These are phyloP conservation scores for Scutellaria minor DNA, from an alignment of 257 asterid species.

Conservation along the genomic window DNA sequence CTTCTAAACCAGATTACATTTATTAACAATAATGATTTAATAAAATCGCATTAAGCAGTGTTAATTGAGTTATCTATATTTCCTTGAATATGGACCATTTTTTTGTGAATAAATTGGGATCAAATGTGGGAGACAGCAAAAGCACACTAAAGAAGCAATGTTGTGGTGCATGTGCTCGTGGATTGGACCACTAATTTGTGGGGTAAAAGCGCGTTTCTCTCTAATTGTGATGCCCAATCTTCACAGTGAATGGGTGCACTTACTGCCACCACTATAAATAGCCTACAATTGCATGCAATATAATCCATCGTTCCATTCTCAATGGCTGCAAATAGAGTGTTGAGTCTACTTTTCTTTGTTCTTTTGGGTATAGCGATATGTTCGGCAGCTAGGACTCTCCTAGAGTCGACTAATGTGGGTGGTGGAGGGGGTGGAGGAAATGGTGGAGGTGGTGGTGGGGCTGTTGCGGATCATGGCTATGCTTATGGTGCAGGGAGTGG, in stretches of 20 bases:
- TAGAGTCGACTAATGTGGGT: conserved; percentile 40
- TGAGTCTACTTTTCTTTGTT: conserved; percentile 45
- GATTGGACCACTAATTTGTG: conserved; percentile 64
- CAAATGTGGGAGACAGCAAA: conserved; percentile 70
- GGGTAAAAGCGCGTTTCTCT: conserved; percentile 44
- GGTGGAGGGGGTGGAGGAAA: conserved; percentile 54
- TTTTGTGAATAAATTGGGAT: too few relatives aligned
- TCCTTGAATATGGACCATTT: too few relatives aligned
- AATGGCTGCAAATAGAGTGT: conserved; percentile 44
- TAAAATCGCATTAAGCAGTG: not conserved
- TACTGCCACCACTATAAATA: conserved; percentile 48
- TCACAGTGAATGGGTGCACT: conserved; percentile 36
- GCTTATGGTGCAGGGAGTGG: conserved; percentile 51
- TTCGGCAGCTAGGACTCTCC: conserved; percentile 69
- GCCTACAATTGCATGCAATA: conserved; percentile 40
- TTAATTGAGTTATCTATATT: too few relatives aligned
- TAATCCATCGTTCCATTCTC: conserved; percentile 26
- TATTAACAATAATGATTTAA: not conserved
- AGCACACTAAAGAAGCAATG: conserved; percentile 52
- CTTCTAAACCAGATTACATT: not conserved
- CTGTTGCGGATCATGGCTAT: conserved; percentile 41
- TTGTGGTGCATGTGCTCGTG: conserved; percentile 42
- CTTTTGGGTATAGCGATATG: conserved; percentile 48
- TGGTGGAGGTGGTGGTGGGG: conserved; percentile 58
- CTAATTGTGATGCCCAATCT: not conserved